Percentiles rank a stretch among this genome's conserved stretches.
phyloP scores from a whole-genome alignment of 345 rosid species.

The Populus euphratica region DNA sequence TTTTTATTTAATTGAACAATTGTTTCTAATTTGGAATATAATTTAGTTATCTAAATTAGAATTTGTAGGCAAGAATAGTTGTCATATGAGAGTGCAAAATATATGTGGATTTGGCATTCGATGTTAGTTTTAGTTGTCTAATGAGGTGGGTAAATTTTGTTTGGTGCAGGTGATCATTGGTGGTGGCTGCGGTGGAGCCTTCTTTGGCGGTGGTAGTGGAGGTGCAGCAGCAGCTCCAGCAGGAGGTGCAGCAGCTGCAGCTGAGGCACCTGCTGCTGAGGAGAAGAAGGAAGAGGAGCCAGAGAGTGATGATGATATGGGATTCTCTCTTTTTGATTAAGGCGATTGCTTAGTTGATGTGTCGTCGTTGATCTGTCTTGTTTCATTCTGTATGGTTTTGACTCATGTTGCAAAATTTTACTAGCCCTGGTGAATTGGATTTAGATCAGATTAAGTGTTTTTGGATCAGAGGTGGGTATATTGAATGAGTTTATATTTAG shows the following conservation, averaged over 20 bases:
- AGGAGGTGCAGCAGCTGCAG: conserved; percentile 11
- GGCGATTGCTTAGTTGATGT: not conserved
- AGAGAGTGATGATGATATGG: conserved; percentile 23
- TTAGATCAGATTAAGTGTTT: not conserved
- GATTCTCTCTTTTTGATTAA: conserved; percentile 21
- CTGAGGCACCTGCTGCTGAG: conserved; percentile 18
- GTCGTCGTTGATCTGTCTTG: not conserved
- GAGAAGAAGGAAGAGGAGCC: conserved; percentile 19
- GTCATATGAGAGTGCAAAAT: not conserved
- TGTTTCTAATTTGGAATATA: no score
- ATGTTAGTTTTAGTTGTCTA: not conserved
- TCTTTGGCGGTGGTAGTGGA: conserved; percentile 5
- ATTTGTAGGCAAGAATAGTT: no score
- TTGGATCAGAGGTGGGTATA: not conserved
- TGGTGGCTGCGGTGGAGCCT: conserved; percentile 16
- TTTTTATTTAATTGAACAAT: no score
- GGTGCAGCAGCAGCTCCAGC: conserved; percentile 20
- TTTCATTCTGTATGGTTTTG: not conserved
- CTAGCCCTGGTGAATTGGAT: not conserved
- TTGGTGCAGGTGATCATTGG: conserved; percentile 21
- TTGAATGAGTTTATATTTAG: not conserved
- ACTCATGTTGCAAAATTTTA: not conserved
- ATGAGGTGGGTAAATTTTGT: not conserved
- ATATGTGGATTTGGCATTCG: not conserved
- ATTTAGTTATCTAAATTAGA: no score